Base-by-base conservation (phyloP, 495 filamentous ascomycete genomes). In the Lasiosphaeris hirsuta region DNA sequence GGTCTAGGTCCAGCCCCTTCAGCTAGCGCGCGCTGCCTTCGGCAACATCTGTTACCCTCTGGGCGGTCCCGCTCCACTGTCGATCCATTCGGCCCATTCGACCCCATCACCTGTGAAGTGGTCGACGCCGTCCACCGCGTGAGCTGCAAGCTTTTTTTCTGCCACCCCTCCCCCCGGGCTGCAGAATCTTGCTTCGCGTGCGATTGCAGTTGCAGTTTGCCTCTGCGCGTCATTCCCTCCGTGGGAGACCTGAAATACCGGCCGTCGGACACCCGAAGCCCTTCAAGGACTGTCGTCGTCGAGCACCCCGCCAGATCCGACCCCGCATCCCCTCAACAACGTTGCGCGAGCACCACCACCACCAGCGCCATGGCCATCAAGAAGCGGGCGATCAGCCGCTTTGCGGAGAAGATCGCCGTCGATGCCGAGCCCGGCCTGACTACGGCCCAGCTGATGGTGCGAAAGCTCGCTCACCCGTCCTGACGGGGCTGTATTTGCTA, bases 391-490 rank as follows among this genome's bases (percentile, higher is more conserved):
- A 40, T 69, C 23, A 45, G 59, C 43, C 62, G 65, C 48, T 69
- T 69, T 55, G 64, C 70, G 48, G 71, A 77, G 41, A 90, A 86
- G 75, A 62, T 90, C 37, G 86, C 87, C 23, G 89, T 93, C 53
- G 74, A 85, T 40, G 71, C 78, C 59, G 91, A 95, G 75, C 84
- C 87, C 4, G 92, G 90, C 30, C 78, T 97, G 65, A 89, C 85
- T 41, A 90, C 84, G 62, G 81, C 88, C 33, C 89, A 97, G 77
- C 75, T 96, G 66, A 93, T 97, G 75, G 76, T 79, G 72, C 63
- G 72, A 58, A 63, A 49, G 23, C 44, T 59, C 39, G 19, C 43
- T 19, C 17, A 23, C 6, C 43, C 42, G 18, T 50, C 17, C 10
- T 11, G 7, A 23, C 38, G 55, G 17, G 14, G 38, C 35, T 38